A percentile compares a stretch with the other conserved stretches of the same genome.
These are phyloP conservation scores for Amphirosellinia nigrospora DNA, from an alignment of 495 filamentous ascomycete species.

Conservation along the genomic window DNA sequence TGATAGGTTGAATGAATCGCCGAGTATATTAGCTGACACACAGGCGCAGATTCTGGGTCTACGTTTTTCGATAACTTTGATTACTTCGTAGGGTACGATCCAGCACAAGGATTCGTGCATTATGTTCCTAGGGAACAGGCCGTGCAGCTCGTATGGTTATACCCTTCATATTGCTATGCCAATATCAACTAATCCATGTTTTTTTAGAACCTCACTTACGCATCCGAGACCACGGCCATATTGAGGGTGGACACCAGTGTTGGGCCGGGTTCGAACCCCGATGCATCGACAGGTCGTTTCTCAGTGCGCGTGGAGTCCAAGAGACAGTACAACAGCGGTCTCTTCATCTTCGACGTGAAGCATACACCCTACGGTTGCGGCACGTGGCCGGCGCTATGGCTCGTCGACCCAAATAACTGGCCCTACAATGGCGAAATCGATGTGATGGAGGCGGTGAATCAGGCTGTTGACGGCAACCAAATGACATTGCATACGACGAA, in stretches of 20 bases:
- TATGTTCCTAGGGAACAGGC: slow-evolving; percentile 43
- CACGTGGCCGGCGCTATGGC: slow-evolving; percentile 66
- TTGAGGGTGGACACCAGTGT: slow-evolving; percentile 53
- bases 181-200: slow-evolving; percentile 48
- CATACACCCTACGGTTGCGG: slow-evolving; percentile 66
- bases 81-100: slow-evolving; percentile 44
- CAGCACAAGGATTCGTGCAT: slow-evolving; percentile 50
- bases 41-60: slow-evolving; percentile 44
- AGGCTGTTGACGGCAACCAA: slow-evolving; percentile 55
- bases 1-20: neutral
- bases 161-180: neutral
- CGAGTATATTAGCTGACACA: slow-evolving; percentile 10
- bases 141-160: slow-evolving; percentile 34
- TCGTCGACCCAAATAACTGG: slow-evolving; percentile 63
- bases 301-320: slow-evolving; percentile 63
- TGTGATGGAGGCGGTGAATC: slow-evolving; percentile 74
- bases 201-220: slow-evolving; percentile 60
- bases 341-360: slow-evolving; percentile 65
- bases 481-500: slow-evolving; percentile 71
- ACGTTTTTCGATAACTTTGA: slow-evolving; percentile 65
- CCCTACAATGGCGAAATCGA: slow-evolving; percentile 75
- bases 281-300: slow-evolving; percentile 55
- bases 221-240: slow-evolving; percentile 50
- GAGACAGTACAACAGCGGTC: slow-evolving; percentile 57
- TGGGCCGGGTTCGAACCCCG: slow-evolving; percentile 37